These are phyloP conservation scores for Globisporangium camurandrum DNA, from an alignment of 352 stramenopile species.

Conservation along the genomic window DNA sequence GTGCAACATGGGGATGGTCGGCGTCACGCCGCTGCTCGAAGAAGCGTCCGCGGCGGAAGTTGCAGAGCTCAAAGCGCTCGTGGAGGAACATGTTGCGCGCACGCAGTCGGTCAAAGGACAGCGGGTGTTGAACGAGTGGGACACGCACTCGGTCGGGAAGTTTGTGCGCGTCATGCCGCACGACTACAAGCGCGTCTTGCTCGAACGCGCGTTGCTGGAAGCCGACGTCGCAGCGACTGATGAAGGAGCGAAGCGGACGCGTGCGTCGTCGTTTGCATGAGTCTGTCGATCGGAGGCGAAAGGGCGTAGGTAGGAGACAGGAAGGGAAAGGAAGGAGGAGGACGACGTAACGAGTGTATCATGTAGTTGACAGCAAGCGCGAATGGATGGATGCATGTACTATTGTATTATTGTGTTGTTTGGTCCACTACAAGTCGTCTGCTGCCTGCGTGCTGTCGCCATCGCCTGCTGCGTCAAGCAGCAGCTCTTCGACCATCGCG, in stretches of 20 bases:
- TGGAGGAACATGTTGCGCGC: slow-evolving; percentile 84
- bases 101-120: slow-evolving; percentile 85
- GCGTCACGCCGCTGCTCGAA: slow-evolving; percentile 52
- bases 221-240: neutral
- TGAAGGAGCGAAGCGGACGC: slow-evolving; percentile 4
- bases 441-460: no score
- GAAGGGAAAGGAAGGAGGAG: no score
- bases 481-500: neutral
- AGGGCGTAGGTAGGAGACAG: no score
- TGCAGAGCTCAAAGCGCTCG: slow-evolving; percentile 77
- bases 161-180: slow-evolving; percentile 61
- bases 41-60: slow-evolving; percentile 65
- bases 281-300: no score
- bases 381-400: no score
- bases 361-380: no score
- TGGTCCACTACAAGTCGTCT: no score
- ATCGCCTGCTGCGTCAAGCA: neutral
- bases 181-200: slow-evolving; percentile 58
- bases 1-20: slow-evolving; percentile 97
- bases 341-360: no score
- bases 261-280: slow-evolving; percentile 12
- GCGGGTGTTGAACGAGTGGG: no score
- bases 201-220: slow-evolving; percentile 31
- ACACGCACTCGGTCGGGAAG: slow-evolving; percentile 35
- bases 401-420: no score